phyloP scores from a whole-genome alignment of 441 rosid species.

The Jatropha multifida region DNA sequence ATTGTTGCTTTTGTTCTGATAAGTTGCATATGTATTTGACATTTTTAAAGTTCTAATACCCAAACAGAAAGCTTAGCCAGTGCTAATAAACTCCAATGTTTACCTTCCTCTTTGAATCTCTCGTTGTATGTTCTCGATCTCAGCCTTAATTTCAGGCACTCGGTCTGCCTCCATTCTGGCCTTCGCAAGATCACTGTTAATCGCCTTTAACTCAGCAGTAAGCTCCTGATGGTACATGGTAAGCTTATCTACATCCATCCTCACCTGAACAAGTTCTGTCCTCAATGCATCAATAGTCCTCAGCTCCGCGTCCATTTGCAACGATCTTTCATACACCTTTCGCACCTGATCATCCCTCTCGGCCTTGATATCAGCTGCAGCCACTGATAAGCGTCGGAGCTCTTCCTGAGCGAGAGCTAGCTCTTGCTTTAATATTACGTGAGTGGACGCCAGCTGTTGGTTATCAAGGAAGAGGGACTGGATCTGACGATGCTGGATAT shows the following conservation, averaged over 20 bases:
- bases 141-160: slow-evolving; percentile 38
- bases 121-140: slow-evolving; percentile 46
- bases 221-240: slow-evolving; percentile 42
- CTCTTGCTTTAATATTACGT: slow-evolving; percentile 68
- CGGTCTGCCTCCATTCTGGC: slow-evolving; percentile 47
- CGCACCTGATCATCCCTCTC: slow-evolving; percentile 69
- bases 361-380: slow-evolving; percentile 50
- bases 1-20: too few relatives aligned
- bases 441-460: slow-evolving; percentile 58
- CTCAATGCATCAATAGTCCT: slow-evolving; percentile 48
- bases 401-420: slow-evolving; percentile 56
- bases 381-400: slow-evolving; percentile 40
- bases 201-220: slow-evolving; percentile 38
- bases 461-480: slow-evolving; percentile 63
- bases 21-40: too few relatives aligned
- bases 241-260: slow-evolving; percentile 48
- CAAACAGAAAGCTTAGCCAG: neutral
- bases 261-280: slow-evolving; percentile 58
- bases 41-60: neutral
- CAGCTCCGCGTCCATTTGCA: slow-evolving; percentile 66
- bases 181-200: slow-evolving; percentile 46
- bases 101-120: slow-evolving; percentile 85
- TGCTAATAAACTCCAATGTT: neutral
- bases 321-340: slow-evolving; percentile 58
- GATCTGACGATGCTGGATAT: slow-evolving; percentile 68